phyloP scores from a whole-genome alignment of 192 early-diverging fungal species.

The Backusella westeae region DNA sequence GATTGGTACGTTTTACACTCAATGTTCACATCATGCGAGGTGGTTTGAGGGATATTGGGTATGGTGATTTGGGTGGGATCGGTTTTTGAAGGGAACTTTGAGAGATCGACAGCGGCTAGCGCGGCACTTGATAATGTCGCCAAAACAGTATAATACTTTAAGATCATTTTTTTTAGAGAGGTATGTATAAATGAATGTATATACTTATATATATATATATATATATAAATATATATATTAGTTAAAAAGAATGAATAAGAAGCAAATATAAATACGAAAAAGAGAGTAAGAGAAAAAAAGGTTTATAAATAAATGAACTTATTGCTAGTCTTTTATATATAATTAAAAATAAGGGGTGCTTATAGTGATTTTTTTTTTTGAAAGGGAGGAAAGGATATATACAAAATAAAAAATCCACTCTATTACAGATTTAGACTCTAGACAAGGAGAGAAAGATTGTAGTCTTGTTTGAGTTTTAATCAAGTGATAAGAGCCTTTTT shows the following conservation, averaged over 20 bases:
- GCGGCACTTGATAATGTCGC: not conserved
- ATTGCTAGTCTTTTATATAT: not conserved
- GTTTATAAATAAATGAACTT: not conserved
- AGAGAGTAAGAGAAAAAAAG: not conserved
- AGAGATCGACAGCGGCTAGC: not conserved
- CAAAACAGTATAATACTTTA: not conserved
- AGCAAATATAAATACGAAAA: not conserved
- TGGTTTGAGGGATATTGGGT: slow-evolving; percentile 35
- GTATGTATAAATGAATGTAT: not conserved
- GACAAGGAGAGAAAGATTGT: not conserved
- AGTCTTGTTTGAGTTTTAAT: not conserved
- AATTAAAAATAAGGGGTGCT: not conserved
- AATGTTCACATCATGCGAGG: slow-evolving; percentile 20
- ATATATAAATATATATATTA: not conserved
- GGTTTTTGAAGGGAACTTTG: slow-evolving; percentile 7
- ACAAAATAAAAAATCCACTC: not conserved
- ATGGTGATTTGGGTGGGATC: slow-evolving; percentile 32
- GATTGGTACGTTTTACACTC: slow-evolving; percentile 27
- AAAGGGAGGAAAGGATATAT: not conserved
- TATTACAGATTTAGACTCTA: not conserved
- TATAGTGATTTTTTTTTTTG: not conserved
- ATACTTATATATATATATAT: not conserved
- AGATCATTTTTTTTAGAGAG: not conserved
- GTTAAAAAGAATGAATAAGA: not conserved
- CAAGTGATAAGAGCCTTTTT: not conserved